A percentile compares a stretch with the other conserved stretches of the same genome.
These are phyloP conservation scores for Annulohypoxylon truncatum DNA, from an alignment of 2,329 filamentous ascomycete species.

Conservation along the genomic window DNA sequence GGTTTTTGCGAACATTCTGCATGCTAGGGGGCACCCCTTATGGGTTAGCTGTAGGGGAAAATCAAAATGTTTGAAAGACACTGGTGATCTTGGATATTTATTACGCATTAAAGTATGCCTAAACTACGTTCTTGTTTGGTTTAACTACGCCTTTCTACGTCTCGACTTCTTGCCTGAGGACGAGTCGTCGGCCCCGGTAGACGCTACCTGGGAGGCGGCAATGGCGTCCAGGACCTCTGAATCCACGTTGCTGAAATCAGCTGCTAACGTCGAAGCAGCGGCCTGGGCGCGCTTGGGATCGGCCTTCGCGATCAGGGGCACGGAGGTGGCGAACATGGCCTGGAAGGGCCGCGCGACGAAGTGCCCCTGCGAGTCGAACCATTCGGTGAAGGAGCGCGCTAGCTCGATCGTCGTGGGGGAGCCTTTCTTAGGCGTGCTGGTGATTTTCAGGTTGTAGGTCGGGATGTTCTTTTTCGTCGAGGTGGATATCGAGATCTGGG, in stretches of 20 bases:
- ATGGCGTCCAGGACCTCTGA: slow-evolving; percentile 62
- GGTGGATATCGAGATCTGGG: slow-evolving; percentile 77
- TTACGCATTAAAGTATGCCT: slow-evolving; percentile 41
- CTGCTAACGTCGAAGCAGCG: slow-evolving; percentile 39
- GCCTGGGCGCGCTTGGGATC: slow-evolving; percentile 70
- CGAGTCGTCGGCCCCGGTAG: slow-evolving; percentile 42
- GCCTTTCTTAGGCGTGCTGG: slow-evolving; percentile 58
- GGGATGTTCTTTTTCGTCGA: slow-evolving; percentile 83
- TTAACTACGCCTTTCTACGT: slow-evolving; percentile 49
- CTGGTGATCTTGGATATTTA: slow-evolving; percentile 3
- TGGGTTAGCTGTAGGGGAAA: background rate
- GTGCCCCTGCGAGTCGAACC: slow-evolving; percentile 79
- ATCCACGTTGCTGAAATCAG: slow-evolving; percentile 54
- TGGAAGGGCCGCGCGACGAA: slow-evolving; percentile 83
- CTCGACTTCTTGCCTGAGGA: slow-evolving; percentile 48
- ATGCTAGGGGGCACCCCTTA: background rate
- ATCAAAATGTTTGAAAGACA: slow-evolving; percentile 13
- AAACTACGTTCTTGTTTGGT: background rate
- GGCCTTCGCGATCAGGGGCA: slow-evolving; percentile 72
- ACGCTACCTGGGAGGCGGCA: slow-evolving; percentile 42
- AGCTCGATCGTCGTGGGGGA: slow-evolving; percentile 63
- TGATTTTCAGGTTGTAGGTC: slow-evolving; percentile 80
- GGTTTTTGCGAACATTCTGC: background rate
- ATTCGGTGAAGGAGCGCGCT: slow-evolving; percentile 74
- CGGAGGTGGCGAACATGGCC: slow-evolving; percentile 76